phyloP scores from a whole-genome alignment of 371 early-diverging fungal genomes.

The Mortierella polycephala region DNA sequence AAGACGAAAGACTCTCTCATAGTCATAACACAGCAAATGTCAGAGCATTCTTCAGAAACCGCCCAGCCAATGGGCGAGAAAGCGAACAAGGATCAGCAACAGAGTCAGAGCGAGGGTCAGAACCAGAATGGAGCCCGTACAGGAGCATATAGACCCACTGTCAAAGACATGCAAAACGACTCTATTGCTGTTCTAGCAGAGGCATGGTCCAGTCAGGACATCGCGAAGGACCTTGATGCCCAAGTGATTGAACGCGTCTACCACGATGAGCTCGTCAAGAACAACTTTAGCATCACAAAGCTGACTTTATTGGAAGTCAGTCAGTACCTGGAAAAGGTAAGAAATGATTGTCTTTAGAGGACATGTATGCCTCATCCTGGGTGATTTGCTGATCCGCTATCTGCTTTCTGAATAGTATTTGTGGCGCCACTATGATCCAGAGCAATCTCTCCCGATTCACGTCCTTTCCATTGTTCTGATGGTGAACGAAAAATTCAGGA shows the following conservation, averaged over 20 bases:
- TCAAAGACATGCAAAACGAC: slow-evolving; percentile 67
- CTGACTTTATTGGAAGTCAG: slow-evolving; percentile 76
- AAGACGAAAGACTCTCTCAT: background rate
- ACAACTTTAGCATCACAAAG: slow-evolving; percentile 62
- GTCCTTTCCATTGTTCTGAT: slow-evolving; percentile 83
- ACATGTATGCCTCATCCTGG: background rate
- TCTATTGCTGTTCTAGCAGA: slow-evolving; percentile 64
- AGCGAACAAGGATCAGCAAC: slow-evolving; percentile 11
- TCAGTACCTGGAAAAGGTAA: slow-evolving; percentile 86
- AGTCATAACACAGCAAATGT: background rate
- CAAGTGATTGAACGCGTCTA: slow-evolving; percentile 69
- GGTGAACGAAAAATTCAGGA: slow-evolving; percentile 87
- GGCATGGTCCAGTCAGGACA: slow-evolving; percentile 24
- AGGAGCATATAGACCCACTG: slow-evolving; percentile 57
- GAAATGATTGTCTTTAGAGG: background rate
- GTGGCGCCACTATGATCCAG: slow-evolving; percentile 76
- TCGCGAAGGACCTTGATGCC: slow-evolving; percentile 61
- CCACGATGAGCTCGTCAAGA: slow-evolving; percentile 63
- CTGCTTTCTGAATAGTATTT: slow-evolving; percentile 65
- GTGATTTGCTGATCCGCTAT: background rate
- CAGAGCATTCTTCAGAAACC: background rate
- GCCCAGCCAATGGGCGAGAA: slow-evolving; percentile 9
- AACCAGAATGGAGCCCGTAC: slow-evolving; percentile 6
- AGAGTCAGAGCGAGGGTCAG: slow-evolving; percentile 7
- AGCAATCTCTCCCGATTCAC: slow-evolving; percentile 63